Evolutionary conservation across 148 eudicot species (phyloP), one percentile per base, ranked within the genome.

Genomic region (Gaultheria prostrata): DNA sequence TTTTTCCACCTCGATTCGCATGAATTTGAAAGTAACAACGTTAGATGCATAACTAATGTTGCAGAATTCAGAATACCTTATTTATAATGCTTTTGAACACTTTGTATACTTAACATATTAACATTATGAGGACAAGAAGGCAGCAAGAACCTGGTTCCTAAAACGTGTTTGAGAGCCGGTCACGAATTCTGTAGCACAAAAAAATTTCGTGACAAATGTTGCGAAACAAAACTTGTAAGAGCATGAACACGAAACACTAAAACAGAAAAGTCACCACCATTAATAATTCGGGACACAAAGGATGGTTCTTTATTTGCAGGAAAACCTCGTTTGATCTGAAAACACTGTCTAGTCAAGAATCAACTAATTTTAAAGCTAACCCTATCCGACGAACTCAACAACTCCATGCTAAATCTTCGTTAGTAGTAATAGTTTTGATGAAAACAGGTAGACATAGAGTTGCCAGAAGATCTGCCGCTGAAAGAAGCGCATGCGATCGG

Each of bases 401-500:
- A 26, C 70, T 65, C 71, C 32, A 63, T 59, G 26, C 67, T n/a
- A 61, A n/a, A n/a, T 12, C 8, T 11, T 65, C 32, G 3, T 26
- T 63, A 24, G 28, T 24, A 63, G 30, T 26, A 63, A 6, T 9
- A 24, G 11, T 50, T 61, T 63, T 63, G 71, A 14, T 11, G 51
- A 50, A 70, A 73, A 49, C 83, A 86, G 94, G 93, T 92, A 67
- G 95, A 92, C 71, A 92, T 92, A 77, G 95, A 91, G 83, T 82
- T 92, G 32, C 95, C 95, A 8, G 95, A 92, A 77, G 95, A 91
- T 59, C 77, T 92, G 76, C 90, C 90, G 2, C 51, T 92, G 32
- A 92, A 82, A 82, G 89, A 92, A 86, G 95, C 95, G 12, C 95
- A 92, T 65, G 89, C 90, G 1, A 91, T 92, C 1, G 95, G 95